These are phyloP conservation scores for Citropsis articulata DNA, from an alignment of 345 rosid species.

Conservation along the genomic window DNA sequence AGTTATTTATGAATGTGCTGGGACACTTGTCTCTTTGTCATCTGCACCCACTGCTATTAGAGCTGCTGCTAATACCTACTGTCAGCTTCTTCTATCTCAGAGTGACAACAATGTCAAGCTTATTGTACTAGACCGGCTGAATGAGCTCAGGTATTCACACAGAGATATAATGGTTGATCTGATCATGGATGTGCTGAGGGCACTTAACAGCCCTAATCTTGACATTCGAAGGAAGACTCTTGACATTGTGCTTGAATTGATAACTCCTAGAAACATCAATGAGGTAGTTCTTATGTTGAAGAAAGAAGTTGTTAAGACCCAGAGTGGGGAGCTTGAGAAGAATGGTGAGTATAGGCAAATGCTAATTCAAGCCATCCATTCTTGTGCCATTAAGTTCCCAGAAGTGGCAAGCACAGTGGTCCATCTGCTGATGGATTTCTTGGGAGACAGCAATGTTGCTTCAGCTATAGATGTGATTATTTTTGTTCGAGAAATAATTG, in stretches of 20 bases:
- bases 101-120: conserved; percentile 93
- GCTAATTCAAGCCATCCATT: conserved; percentile 92
- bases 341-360: conserved; percentile 88
- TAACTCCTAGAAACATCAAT: conserved; percentile 70
- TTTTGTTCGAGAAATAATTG: conserved; percentile 84
- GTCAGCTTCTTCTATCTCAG: conserved; percentile 80
- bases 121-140: conserved; percentile 78
- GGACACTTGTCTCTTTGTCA: conserved; percentile 80
- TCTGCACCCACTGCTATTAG: conserved; percentile 88
- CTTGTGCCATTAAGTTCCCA: conserved; percentile 87
- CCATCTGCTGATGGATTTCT: conserved; percentile 88
- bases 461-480: conserved; percentile 78
- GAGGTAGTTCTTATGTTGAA: conserved; percentile 78
- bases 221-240: conserved; percentile 84
- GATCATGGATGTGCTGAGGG: conserved; percentile 90
- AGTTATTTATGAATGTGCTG: conserved; percentile 71
- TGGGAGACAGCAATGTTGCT: conserved; percentile 86
- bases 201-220: conserved; percentile 84
- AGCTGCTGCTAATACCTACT: conserved; percentile 82
- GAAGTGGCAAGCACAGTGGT: conserved; percentile 95
- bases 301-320: conserved; percentile 93
- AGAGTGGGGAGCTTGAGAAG: conserved; percentile 85
- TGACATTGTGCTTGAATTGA: conserved; percentile 80
- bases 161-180: conserved; percentile 82
- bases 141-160: conserved; percentile 66